Conservation (phyloP, 2,329 filamentous ascomycete genomes). For the Parafenestella ontariensis region DNA sequence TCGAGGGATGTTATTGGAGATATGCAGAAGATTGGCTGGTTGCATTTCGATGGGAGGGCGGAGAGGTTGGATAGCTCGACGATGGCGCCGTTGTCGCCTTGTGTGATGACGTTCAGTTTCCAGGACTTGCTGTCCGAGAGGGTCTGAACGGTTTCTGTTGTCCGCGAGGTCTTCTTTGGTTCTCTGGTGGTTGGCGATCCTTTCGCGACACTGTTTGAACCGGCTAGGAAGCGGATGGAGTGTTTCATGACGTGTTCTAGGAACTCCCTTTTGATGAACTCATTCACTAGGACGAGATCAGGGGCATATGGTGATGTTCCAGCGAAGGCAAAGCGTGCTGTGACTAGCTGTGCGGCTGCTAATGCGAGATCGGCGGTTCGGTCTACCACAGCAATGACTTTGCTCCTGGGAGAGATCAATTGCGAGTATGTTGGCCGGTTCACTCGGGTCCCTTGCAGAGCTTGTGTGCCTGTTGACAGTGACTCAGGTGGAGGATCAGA, state of each 20-base stretch:
- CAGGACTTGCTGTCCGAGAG: constrained; percentile 27
- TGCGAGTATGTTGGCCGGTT: constrained; percentile 31
- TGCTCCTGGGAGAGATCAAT: constrained; percentile 45
- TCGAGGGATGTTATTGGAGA: constrained; percentile 59
- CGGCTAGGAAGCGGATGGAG: constrained; percentile 37
- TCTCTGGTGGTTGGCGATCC: constrained; percentile 12
- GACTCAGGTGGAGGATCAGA: constrained; percentile 36
- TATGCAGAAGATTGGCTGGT: constrained; percentile 55
- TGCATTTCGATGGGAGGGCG: constrained; percentile 46
- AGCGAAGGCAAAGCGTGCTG: constrained; percentile 62
- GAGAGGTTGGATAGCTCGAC: constrained; percentile 36
- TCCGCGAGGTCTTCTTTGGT: constrained; percentile 15
- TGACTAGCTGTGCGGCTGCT: constrained; percentile 62
- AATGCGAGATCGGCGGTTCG: constrained; percentile 62
- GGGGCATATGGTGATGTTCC: constrained; percentile 68
- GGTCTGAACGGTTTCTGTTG: constrained; percentile 9
- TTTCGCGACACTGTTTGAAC: constrained; percentile 14
- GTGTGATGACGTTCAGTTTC: constrained; percentile 28
- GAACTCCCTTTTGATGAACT: constrained; percentile 65
- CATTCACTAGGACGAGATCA: constrained; percentile 69
- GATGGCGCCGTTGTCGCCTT: constrained; percentile 32
- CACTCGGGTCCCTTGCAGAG: constrained; percentile 41
- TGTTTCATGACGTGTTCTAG: constrained; percentile 57
- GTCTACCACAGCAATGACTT: constrained; percentile 65
- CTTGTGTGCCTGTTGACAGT: constrained; percentile 33